Evolutionary conservation across 441 rosid species (phyloP).

Genomic region (Erodium moschatum): DNA sequence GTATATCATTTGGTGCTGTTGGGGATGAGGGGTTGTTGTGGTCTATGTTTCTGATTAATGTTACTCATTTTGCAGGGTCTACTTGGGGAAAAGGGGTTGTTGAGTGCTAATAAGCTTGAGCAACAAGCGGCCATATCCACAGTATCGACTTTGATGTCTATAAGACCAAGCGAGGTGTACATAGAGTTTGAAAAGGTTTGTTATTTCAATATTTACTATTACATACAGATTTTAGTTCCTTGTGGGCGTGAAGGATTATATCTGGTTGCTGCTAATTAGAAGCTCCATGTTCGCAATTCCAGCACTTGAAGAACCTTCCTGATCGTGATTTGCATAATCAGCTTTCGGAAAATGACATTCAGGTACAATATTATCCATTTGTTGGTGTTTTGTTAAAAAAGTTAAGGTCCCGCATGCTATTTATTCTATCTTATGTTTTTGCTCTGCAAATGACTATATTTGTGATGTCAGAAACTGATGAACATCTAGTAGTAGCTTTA

Average conservation of each 20-base stretch:
- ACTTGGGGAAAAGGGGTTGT: slow-evolving; percentile 70
- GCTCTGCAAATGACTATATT: background rate
- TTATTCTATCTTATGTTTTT: background rate
- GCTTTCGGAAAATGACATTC: slow-evolving; percentile 74
- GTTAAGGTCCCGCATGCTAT: background rate
- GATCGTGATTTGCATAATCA: slow-evolving; percentile 67
- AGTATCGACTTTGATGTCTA: slow-evolving; percentile 72
- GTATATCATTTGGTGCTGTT: background rate
- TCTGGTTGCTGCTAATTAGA: slow-evolving; percentile 18
- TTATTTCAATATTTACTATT: slow-evolving; percentile 9
- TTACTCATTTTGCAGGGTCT: slow-evolving; percentile 38
- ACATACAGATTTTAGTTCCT: background rate
- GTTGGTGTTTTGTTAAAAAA: background rate
- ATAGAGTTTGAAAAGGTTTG: slow-evolving; percentile 71
- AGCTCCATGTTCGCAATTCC: slow-evolving; percentile 25
- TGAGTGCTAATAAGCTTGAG: slow-evolving; percentile 57
- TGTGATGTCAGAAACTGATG: too few relatives aligned
- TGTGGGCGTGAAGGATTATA: background rate
- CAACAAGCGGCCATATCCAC: slow-evolving; percentile 75
- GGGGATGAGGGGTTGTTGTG: background rate
- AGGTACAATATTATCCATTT: slow-evolving; percentile 33
- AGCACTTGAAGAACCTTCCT: slow-evolving; percentile 67
- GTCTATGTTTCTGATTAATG: background rate
- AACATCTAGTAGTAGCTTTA: background rate
- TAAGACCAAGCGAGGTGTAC: slow-evolving; percentile 63